Base-by-base conservation (phyloP, 2,329 filamentous ascomycete species). In the Fusarium anthophilum region DNA sequence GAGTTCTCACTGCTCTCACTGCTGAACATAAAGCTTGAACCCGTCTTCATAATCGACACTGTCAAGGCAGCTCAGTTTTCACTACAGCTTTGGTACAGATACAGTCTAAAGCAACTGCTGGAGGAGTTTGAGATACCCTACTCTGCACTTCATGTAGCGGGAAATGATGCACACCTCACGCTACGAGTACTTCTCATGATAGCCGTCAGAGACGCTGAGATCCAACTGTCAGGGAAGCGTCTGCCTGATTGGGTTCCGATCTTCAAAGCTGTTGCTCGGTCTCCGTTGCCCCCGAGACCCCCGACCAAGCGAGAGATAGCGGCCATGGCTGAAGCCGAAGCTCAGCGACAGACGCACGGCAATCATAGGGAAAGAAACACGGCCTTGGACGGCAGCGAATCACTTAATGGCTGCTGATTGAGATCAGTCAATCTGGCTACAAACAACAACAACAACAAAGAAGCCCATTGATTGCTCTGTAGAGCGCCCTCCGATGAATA, bases 81-180 rank as follows among this genome's bases (percentile, higher is more conserved):
- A 6, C 48, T 53, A 0, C 30, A 53, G 12, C 0, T 53, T 1
- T 53, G 30, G 48, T 35, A 53, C 17, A 37, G 30, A 4, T 4
- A 35, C 17, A 26, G 17, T 12, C 6, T 24, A 1, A 53, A 53
- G n/a, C 30, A 53, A 5, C 17, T 53, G 3, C 8, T 53, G 0
- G 48, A 37, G 4, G 48, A 53, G 48, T 53, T 53, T 0, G 0
- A 53, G 9, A 15, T 53, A 15, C n/a, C 48, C 0, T 53, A 35
- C 48, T 4, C 17, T 26, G 26, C 26, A 2, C 56, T 80, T 22
- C 77, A 79, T 24, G 44, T 66, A 6, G 76, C 77, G 9, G 76
- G 77, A 3, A 81, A 80, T 28, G 76, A 79, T 53, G 77, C 78
- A 14, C 74, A 77, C 32, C 75, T 77, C 13, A 65, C 55, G 8